These are phyloP conservation scores for Cutaneotrichosporon sp. DNA, from an alignment of 1,284 basidiomycete species.

Conservation along the genomic window DNA sequence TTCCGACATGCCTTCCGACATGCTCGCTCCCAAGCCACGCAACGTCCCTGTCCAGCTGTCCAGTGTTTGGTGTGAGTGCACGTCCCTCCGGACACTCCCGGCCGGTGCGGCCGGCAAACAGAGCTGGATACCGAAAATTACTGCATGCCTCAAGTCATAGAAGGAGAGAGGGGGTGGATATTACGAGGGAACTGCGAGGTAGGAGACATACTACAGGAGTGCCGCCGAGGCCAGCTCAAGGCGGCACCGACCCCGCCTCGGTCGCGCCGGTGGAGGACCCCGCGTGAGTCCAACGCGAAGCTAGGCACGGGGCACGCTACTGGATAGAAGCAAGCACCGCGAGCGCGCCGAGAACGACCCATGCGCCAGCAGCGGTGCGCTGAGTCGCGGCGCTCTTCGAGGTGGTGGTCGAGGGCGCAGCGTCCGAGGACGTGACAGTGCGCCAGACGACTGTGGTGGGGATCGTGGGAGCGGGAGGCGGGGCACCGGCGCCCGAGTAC, in stretches of 20 bases:
- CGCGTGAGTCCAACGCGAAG: no score
- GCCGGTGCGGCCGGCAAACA: neutral
- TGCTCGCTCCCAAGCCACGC: no score
- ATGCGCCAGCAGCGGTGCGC: neutral
- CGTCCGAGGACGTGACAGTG: neutral
- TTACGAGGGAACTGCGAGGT: neutral
- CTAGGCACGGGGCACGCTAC: neutral
- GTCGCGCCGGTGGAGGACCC: neutral
- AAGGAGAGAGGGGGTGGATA: no score
- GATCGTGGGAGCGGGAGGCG: neutral
- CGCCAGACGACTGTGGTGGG: neutral
- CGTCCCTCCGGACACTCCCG: neutral
- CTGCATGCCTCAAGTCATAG: neutral
- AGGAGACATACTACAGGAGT: neutral
- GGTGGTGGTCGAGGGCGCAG: neutral
- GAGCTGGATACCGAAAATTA: neutral
- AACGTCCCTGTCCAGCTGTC: no score
- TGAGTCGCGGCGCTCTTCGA: neutral
- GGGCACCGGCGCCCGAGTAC: neutral
- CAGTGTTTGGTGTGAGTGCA: no score
- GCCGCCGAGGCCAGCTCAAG: neutral
- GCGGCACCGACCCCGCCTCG: neutral
- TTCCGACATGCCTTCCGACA: no score
- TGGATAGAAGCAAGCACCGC: slow-evolving; percentile 1
- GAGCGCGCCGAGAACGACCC: neutral